These are phyloP conservation scores for Lepiota subincarnata DNA, from an alignment of 768 basidiomycete species.

Conservation along the genomic window DNA sequence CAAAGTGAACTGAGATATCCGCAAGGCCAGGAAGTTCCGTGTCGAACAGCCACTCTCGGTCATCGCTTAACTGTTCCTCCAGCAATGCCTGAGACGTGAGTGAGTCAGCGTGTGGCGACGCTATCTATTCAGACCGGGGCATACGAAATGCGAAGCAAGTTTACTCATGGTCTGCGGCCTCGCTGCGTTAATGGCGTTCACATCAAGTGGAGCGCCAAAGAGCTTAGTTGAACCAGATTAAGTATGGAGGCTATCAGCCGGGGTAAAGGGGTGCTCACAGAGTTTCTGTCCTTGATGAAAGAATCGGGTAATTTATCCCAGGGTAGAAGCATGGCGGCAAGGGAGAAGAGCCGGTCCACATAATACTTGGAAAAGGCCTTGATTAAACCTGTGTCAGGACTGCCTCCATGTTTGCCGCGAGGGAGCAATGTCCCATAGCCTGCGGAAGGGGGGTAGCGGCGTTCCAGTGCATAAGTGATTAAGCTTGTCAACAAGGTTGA, in stretches of 20 bases:
- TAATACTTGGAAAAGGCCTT: constrained; percentile 46
- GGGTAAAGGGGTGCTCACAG: constrained; percentile 26
- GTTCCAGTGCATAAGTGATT: constrained; percentile 48
- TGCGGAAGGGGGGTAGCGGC: constrained; percentile 46
- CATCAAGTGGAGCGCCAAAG: constrained; percentile 33
- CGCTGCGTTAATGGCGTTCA: constrained; percentile 28
- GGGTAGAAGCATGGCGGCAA: constrained; percentile 37
- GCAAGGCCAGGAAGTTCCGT: constrained; percentile 48
- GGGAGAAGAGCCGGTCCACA: constrained; percentile 41
- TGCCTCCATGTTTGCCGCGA: constrained; percentile 33
- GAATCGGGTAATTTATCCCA: constrained; percentile 43
- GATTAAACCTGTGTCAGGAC: constrained; percentile 41
- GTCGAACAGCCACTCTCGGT: constrained; percentile 54
- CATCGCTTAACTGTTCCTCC: constrained; percentile 46
- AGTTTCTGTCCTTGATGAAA: constrained; percentile 47
- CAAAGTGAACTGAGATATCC: constrained; percentile 50
- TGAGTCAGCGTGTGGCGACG: neutral
- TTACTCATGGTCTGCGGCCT: constrained; percentile 31
- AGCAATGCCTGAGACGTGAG: constrained; percentile 22
- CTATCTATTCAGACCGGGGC: constrained; percentile 10
- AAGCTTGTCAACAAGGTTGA: constrained; percentile 25
- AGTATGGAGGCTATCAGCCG: neutral
- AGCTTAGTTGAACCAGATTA: constrained; percentile 20
- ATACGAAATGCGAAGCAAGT: constrained; percentile 46
- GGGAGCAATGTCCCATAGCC: constrained; percentile 50